Base-by-base conservation (phyloP, 2,329 filamentous ascomycete genomes). In the Aspergillus sp. region DNA sequence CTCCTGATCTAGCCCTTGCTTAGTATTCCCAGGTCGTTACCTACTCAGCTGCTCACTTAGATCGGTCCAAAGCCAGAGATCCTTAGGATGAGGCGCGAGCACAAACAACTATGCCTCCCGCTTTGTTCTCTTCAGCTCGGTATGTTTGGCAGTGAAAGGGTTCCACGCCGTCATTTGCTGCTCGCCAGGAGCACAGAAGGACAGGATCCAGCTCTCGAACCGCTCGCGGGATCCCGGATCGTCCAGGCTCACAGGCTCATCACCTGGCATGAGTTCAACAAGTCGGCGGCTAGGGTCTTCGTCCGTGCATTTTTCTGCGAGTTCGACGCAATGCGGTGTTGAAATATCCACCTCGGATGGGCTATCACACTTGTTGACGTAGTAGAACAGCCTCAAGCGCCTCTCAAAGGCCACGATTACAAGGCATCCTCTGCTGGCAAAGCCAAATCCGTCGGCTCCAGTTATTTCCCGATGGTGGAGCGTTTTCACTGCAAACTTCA, bases 341-440 rank as follows among this genome's bases (percentile, higher is more conserved):
- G 60, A 43, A 51, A 48, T 53, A 7, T 30, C 11, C 7, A 47
- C 28, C n/a, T 50, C 7, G 1, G 30, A 11, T n/a, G 60, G 57
- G 7, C 50, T 30, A 2, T 43, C 38, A 13, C 51, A 19, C 22
- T 54, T 47, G 28, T 62, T 47, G 25, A 64, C 57, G 22, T 67
- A 69, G 38, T 66, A 69, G 28, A 66, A 68, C 7, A 69, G 28
- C 23, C 60, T 65, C 48, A 60, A 28, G 3, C 43, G 62, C 11
- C 60, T 58, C 1, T 48, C 31, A 43, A 69, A 69, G 7, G 58
- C 66, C 34, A 69, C 50, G 22, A 69, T 46, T 1, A 62, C 51
- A 1, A 64, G 63, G 23, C 38, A 50, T 23, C 62, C 66, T 23
- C 30, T 43, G 7, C 57, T 22, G 4, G n/a, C 4, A 30, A 50